Percentiles rank a stretch among this genome's conserved stretches.
phyloP scores from a whole-genome alignment of 176 grass and related monocot genomes.

The Pontederia paniculata region DNA sequence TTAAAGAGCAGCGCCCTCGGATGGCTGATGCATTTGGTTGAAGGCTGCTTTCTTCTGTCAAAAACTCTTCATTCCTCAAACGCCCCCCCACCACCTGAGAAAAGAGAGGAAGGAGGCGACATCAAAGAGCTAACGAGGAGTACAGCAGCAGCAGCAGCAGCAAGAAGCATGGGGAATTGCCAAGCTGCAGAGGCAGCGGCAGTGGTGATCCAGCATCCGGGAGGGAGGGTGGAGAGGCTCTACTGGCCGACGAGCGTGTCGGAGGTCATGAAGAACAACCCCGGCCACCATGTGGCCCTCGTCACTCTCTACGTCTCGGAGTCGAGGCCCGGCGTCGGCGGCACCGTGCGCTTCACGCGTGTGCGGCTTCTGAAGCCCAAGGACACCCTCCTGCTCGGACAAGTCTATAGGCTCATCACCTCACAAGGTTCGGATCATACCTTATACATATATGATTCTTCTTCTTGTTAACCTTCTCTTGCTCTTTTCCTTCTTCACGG shows the following conservation, averaged over 20 bases:
- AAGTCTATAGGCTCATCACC: constrained; percentile 91
- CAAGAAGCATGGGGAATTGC: constrained; percentile 72
- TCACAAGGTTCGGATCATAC: constrained; percentile 48
- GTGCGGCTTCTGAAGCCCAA: constrained; percentile 97
- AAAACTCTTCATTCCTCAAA: too few relatives aligned
- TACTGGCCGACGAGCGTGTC: constrained; percentile 69
- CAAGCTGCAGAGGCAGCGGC: constrained; percentile 83
- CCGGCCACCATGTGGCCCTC: constrained; percentile 83
- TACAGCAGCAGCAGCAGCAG: neutral
- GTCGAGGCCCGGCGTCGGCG: constrained; percentile 3
- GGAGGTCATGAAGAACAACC: constrained; percentile 79
- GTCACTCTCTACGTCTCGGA: constrained; percentile 48
- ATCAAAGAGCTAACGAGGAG: too few relatives aligned
- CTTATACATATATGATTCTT: too few relatives aligned
- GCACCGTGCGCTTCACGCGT: constrained; percentile 44
- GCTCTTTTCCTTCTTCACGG: neutral
- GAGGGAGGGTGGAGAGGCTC: constrained; percentile 75
- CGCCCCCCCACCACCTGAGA: too few relatives aligned
- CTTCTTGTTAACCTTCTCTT: neutral
- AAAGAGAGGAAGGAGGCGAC: too few relatives aligned
- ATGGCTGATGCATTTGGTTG: too few relatives aligned
- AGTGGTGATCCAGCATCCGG: constrained; percentile 76
- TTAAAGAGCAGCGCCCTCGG: too few relatives aligned
- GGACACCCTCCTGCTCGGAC: constrained; percentile 72
- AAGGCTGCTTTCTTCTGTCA: too few relatives aligned